Percentiles rank a stretch among this genome's conserved stretches.
Conservation (phyloP, 495 filamentous ascomycete species). For the Podospora conica region DNA sequence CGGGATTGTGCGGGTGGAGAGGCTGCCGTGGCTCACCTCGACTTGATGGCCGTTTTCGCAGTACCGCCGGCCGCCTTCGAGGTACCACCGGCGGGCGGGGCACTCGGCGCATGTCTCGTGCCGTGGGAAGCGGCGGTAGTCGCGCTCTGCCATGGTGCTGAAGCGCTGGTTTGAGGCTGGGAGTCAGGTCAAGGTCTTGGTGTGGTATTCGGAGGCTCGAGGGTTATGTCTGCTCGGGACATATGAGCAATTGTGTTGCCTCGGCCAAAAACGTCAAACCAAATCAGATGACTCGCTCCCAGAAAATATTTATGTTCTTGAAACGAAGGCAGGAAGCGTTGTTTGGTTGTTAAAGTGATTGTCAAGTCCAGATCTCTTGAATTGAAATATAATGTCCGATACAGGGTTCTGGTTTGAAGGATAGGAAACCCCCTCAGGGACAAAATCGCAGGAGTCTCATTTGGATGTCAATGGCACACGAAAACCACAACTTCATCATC, state of each 20-base stretch:
- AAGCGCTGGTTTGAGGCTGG: background rate
- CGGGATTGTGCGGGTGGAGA: background rate
- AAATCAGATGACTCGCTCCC: background rate
- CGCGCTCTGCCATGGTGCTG: constrained; percentile 7
- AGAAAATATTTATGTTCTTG: background rate
- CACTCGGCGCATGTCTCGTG: constrained; percentile 45
- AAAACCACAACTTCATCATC: no score
- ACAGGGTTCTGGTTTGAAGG: background rate
- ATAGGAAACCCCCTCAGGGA: background rate
- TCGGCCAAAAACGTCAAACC: background rate
- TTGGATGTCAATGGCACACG: background rate
- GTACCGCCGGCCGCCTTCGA: constrained; percentile 44
- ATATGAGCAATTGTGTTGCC: background rate
- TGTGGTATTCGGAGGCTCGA: background rate
- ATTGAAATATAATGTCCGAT: background rate
- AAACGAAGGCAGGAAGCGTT: background rate
- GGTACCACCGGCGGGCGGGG: constrained; percentile 41
- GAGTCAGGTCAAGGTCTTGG: background rate
- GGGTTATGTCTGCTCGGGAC: background rate
- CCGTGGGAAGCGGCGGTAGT: constrained; percentile 27
- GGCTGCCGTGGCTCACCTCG: constrained; percentile 27
- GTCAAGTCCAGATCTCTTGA: background rate
- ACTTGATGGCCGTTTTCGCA: constrained; percentile 50
- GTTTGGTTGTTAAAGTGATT: background rate
- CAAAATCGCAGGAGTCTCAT: background rate